phyloP scores from a whole-genome alignment of 2,329 filamentous ascomycete species.

The Penicillium hordei region DNA sequence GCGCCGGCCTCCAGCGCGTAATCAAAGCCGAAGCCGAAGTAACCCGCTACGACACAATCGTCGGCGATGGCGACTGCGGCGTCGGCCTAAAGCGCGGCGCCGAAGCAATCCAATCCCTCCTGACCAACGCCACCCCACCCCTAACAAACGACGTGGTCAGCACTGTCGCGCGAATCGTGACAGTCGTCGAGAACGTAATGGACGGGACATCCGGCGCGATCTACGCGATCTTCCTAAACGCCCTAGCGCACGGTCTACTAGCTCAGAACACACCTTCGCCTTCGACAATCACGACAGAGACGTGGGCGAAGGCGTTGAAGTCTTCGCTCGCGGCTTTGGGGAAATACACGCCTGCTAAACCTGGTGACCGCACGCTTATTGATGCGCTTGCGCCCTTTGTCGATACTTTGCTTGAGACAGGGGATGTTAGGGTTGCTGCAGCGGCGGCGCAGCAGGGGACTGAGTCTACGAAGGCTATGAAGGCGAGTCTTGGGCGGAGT shows the following conservation, averaged over 20 bases:
- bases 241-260: constrained; percentile 68
- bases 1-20: constrained; percentile 56
- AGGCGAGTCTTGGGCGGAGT: constrained; percentile 77
- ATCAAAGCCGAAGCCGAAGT: constrained; percentile 65
- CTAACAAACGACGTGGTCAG: constrained; percentile 59
- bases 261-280: constrained; percentile 51
- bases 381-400: constrained; percentile 91
- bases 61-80: constrained; percentile 88
- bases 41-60: constrained; percentile 72
- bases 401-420: constrained; percentile 63
- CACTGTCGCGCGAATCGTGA: constrained; percentile 61
- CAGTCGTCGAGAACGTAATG: constrained; percentile 67
- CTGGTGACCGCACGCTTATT: constrained; percentile 85
- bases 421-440: constrained; percentile 70
- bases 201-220: constrained; percentile 75
- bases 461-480: constrained; percentile 86
- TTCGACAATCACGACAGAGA: constrained; percentile 48
- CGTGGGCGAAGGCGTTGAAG: constrained; percentile 68
- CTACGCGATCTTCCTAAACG: constrained; percentile 87
- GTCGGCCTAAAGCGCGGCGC: constrained; percentile 82
- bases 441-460: constrained; percentile 72
- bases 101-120: constrained; percentile 57
- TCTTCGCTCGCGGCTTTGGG: constrained; percentile 69
- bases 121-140: constrained; percentile 41
- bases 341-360: constrained; percentile 84